Evolutionary conservation across 768 basidiomycete genomes (phyloP).

Genomic region (Amanita pseudoporphyria): DNA sequence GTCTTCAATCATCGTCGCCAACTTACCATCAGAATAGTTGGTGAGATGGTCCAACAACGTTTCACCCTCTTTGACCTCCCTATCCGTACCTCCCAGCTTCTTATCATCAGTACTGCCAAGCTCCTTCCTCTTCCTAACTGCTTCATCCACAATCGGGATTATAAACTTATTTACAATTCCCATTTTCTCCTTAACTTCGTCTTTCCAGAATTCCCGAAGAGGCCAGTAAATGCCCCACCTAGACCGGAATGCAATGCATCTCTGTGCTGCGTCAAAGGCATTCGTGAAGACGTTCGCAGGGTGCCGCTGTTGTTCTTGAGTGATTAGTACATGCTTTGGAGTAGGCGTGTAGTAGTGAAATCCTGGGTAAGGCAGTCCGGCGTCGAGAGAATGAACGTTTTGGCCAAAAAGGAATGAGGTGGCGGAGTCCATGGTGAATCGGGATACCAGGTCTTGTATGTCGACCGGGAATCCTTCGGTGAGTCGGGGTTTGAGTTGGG

Average conservation of each 20-base stretch:
- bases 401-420: conserved; percentile 51
- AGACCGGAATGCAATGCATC: conserved; percentile 24
- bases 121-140: conserved; percentile 27
- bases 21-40: conserved; percentile 39
- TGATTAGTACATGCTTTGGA: conserved; percentile 17
- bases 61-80: conserved; percentile 26
- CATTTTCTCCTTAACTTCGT: conserved; percentile 33
- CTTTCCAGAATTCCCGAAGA: conserved; percentile 37
- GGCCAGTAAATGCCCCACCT: conserved; percentile 26
- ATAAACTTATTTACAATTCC: conserved; percentile 37
- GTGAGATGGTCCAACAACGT: conserved; percentile 41
- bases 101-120: background rate
- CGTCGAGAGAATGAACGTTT: conserved; percentile 38
- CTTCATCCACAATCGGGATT: conserved; percentile 38
- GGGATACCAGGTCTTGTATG: conserved; percentile 42
- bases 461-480: conserved; percentile 41
- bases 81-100: conserved; percentile 12
- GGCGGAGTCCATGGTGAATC: conserved; percentile 59
- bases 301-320: conserved; percentile 17
- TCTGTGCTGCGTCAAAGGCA: conserved; percentile 40
- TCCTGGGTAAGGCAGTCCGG: conserved; percentile 39
- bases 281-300: conserved; percentile 34
- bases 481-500: conserved; percentile 33
- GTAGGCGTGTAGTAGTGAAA: conserved; percentile 12
- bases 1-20: background rate